Percentiles rank a stretch among this genome's conserved stretches.
Conservation (phyloP, 208 protist genomes). For the Crithidia bombi region DNA sequence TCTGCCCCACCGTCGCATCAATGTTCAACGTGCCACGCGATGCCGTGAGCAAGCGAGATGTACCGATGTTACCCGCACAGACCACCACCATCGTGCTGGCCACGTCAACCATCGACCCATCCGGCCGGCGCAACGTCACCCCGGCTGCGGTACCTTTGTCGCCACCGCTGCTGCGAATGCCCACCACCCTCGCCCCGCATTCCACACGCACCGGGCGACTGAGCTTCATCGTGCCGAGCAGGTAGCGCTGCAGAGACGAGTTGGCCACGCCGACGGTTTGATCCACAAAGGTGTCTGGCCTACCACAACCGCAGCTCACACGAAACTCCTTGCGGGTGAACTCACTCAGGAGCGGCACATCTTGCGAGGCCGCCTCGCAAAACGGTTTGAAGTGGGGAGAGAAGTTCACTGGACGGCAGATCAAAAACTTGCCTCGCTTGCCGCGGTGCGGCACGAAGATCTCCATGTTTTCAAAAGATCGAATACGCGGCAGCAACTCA, state of each 20-base stretch:
- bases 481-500: constrained; percentile 67
- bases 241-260: constrained; percentile 73
- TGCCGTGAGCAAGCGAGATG: constrained; percentile 50
- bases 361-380: constrained; percentile 74
- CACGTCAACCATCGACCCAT: constrained; percentile 52
- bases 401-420: constrained; percentile 60
- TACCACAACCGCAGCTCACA: constrained; percentile 58
- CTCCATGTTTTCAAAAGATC: constrained; percentile 69
- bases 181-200: constrained; percentile 60
- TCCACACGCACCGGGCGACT: constrained; percentile 64
- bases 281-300: constrained; percentile 70
- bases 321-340: constrained; percentile 68
- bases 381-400: constrained; percentile 76
- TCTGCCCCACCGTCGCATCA: constrained; percentile 45
- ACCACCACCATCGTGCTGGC: constrained; percentile 62
- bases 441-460: constrained; percentile 68
- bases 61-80: constrained; percentile 69
- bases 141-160: constrained; percentile 45
- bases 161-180: constrained; percentile 37
- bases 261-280: constrained; percentile 54
- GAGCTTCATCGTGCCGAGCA: constrained; percentile 70
- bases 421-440: constrained; percentile 68
- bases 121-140: constrained; percentile 46
- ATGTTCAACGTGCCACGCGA: constrained; percentile 53
- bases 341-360: constrained; percentile 71